Evolutionary conservation across 148 eudicot genomes (phyloP), one percentile per base, ranked within the genome.

Genomic region (Rhododendron mucronatum): DNA sequence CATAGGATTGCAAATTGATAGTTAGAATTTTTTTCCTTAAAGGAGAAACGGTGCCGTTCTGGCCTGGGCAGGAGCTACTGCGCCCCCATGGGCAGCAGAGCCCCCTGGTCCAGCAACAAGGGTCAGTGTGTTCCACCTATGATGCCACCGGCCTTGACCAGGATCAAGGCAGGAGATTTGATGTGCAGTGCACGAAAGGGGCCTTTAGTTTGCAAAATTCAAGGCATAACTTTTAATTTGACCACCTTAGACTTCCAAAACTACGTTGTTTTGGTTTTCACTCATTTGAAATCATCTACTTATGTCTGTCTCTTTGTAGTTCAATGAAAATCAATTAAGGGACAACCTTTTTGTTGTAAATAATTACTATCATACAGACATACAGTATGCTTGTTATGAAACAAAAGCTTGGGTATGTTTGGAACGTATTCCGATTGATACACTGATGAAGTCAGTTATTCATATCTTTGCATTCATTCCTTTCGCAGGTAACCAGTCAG

Each of bases 401-500:
- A 4, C 76, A 30, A 71, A 71, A 71, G 76, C 41, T 30, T 30
- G 76, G 30, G 33, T 71, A 71, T 30, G 41, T 14, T 30, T 71
- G 76, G 20, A 30, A 71, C 41, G 30, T 67, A 41, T 82, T n/a
- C 51, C 9, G 1, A 35, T 82, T 39, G 21, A 11, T 44, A 39
- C 4, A 28, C 16, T 28, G 23, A 63, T 78, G 44, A 65, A 48
- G n/a, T 76, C 39, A 69, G 76, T 81, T 82, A 51, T 48, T 78
- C 21, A 47, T 65, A 21, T 76, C 53, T 53, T 57, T 71, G 28
- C 30, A 41, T 63, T 61, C 18, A 65, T 83, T 74, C 48, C n/a
- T 75, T 39, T 37, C 90, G 81, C 87, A 95, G 98, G 95, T 93
- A 53, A 90, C 92, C 75, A 92, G 93, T 89, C 89, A 91, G 65